A percentile compares a stretch with the other conserved stretches of the same genome.
These are phyloP conservation scores for Paramecium tetraurelia DNA, from an alignment of 73 alveolate species.

Conservation along the genomic window DNA sequence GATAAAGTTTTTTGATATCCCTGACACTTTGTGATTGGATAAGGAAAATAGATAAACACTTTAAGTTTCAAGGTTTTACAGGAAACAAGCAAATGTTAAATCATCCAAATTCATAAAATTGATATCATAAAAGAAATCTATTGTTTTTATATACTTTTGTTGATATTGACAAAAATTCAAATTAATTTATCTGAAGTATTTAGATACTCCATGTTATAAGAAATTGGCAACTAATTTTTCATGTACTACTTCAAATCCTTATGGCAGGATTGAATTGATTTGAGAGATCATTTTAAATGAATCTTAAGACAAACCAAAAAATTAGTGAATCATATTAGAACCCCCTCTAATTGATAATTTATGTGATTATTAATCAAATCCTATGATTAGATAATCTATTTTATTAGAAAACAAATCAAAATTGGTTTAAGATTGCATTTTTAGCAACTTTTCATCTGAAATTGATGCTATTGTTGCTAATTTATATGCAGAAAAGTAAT, in stretches of 20 bases:
- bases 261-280: not conserved
- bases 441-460: constrained; percentile 16
- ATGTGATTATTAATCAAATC: constrained; percentile 12
- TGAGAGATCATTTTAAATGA: not conserved
- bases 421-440: not conserved
- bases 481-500: constrained; percentile 3
- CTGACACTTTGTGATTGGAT: not conserved
- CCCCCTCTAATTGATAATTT: not conserved
- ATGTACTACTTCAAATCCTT: constrained; percentile 25
- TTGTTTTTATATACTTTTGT: not conserved
- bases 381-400: constrained; percentile 12
- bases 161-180: not conserved
- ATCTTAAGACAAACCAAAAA: constrained; percentile 23
- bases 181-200: not conserved
- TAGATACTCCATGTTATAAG: constrained; percentile 20
- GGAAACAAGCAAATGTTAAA: constrained; percentile 21
- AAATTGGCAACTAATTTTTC: not conserved
- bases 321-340: not conserved
- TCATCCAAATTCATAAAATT: constrained; percentile 4
- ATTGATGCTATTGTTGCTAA: not conserved
- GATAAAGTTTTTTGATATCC: not conserved
- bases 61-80: constrained; percentile 17
- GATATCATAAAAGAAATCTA: constrained; percentile 22
- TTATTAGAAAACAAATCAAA: constrained; percentile 3
- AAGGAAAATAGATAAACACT: not conserved